A percentile compares a stretch with the other conserved stretches of the same genome.
Evolutionary conservation across 1,139 yeast species (phyloP).

Genomic region (Yamadazyma spencermartinsiae): DNA sequence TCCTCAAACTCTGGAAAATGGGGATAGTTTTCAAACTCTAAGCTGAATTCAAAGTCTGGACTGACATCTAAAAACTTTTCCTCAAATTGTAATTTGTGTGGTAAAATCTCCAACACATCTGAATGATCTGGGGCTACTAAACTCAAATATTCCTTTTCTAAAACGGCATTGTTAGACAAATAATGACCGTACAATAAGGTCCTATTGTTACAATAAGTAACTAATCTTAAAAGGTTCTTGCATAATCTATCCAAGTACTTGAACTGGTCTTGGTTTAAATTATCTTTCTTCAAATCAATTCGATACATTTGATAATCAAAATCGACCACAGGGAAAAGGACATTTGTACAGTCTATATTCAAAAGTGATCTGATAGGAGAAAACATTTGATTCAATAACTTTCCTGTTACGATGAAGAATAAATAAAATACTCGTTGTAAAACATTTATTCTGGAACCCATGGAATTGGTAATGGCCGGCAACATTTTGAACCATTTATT

Average conservation of each 20-base stretch:
- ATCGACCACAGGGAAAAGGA: constrained; percentile 33
- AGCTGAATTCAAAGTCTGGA: constrained; percentile 14
- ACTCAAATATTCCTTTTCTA: constrained; percentile 23
- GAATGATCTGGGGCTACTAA: constrained; percentile 18
- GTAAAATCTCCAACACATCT: constrained; percentile 20
- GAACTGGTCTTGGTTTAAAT: constrained; percentile 19
- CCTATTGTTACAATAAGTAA: constrained; percentile 32
- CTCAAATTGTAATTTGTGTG: constrained; percentile 22
- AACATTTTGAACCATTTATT: constrained; percentile 37
- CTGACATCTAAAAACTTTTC: constrained; percentile 21
- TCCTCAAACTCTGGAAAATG: constrained; percentile 20
- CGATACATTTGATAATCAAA: constrained; percentile 25
- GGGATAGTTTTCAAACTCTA: constrained; percentile 26
- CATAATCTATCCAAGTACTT: constrained; percentile 19
- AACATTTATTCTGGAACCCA: constrained; percentile 30
- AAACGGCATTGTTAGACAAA: constrained; percentile 22
- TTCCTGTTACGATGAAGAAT: constrained; percentile 37
- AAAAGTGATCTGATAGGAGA: constrained; percentile 36
- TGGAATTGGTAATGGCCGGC: constrained; percentile 35
- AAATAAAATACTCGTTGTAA: constrained; percentile 35
- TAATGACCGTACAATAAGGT: constrained; percentile 27
- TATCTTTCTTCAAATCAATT: constrained; percentile 18
- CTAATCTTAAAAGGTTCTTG: constrained; percentile 24
- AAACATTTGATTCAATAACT: constrained; percentile 32
- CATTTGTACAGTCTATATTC: constrained; percentile 36